Base-by-base conservation (phyloP, 257 asterid genomes). In the Nicotiana otophora region DNA sequence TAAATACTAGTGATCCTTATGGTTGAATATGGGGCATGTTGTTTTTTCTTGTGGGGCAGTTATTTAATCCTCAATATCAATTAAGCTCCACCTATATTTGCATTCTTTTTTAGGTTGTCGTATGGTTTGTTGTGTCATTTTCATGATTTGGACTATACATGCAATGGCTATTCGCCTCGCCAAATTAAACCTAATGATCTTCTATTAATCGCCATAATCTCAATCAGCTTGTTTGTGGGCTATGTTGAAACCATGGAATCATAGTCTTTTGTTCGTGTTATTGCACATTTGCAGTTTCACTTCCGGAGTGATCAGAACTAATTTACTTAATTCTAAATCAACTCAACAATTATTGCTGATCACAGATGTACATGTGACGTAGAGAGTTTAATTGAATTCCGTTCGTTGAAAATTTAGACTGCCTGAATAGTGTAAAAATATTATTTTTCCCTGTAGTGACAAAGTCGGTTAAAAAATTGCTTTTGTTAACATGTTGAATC, bases 111-210 rank as follows among this genome's bases (percentile, higher is more conserved):
- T 46, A 46, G 4, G 39, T 26, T n/a, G 82, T 36, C 26, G 58
- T 61, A n/a, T 48, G 61, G 54, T 57, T n/a, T 7, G 39, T 77
- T 68, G 4, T 57, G 61, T 75, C 42, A 36, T 74, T 34, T 65
- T 65, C 63, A 61, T 16, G 30, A 23, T 12, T 42, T 68, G 76
- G 77, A 20, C 63, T 62, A 54, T 64, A 77, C 80, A 80, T 42
- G 82, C 82, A 65, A 48, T 63, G 69, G 65, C 87, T 34, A 26
- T 51, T 81, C 74, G 69, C 83, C 85, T 77, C 80, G 68, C 19
- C 42, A 26, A 7, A 23, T 1, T 57, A 4, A 17, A 6, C 0
- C 63, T 57, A 57, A 57, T 17, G 63, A 57, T 19, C 63, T 57
- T 57, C 63, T 57, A 74, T 20, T 14, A 46, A 74, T 23, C 9